Evolutionary conservation across 306 rosid species (phyloP).

Genomic region (Cucumis hystrix): DNA sequence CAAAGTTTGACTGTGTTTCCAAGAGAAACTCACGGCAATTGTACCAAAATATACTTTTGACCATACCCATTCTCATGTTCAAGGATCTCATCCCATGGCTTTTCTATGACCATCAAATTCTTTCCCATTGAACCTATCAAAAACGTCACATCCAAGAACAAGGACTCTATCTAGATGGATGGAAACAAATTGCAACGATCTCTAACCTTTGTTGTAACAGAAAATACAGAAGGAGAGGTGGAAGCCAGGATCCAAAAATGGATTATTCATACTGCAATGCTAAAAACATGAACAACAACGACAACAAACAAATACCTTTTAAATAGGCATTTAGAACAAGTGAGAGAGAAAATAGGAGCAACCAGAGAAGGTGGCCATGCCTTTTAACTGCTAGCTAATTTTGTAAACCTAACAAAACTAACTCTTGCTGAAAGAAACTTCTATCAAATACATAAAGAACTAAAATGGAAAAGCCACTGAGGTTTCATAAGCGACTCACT

Average conservation of each 20-base stretch:
- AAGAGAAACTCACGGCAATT: neutral
- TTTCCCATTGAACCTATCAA: neutral
- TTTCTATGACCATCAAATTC: neutral
- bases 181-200: neutral
- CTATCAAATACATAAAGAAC: neutral
- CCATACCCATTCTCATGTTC: neutral
- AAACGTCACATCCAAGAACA: neutral
- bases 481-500: neutral
- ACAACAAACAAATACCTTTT: neutral
- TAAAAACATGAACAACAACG: neutral
- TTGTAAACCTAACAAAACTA: neutral
- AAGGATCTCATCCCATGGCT: neutral
- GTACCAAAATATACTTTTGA: neutral
- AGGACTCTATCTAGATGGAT: neutral
- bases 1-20: neutral
- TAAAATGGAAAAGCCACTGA: neutral
- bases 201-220: neutral
- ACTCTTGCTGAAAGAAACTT: neutral
- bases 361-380: neutral
- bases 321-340: neutral
- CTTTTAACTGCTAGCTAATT: neutral
- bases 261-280: neutral
- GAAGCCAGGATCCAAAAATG: neutral
- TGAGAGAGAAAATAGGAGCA: neutral
- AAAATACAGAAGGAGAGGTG: neutral